Evolutionary conservation across 2,329 filamentous ascomycete species (phyloP), one percentile per base, ranked within the genome.

Genomic region (Cryphonectria parasitica): DNA sequence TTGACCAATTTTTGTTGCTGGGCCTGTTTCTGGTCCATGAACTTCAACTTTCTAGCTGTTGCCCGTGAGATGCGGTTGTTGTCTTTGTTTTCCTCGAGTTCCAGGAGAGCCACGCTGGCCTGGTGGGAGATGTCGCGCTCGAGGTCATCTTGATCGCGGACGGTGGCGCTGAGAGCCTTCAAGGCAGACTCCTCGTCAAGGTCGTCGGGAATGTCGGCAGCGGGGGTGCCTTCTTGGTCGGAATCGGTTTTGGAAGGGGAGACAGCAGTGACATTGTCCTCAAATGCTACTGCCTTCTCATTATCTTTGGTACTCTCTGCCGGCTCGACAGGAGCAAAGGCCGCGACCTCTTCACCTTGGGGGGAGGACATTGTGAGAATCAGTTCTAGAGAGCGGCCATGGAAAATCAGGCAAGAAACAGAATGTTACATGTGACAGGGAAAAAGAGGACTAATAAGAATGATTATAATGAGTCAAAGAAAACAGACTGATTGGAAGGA

Each of bases 131-230:
- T 97, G 77, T 97, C 94, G 73, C 94, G 88, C 80, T 98, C 95
- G 28, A 98, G 83, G 71, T 98, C 95, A 82, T 95, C 91, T 79
- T 98, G 95, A 76, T 97, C 90, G 70, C 93, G 90, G 31, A 96
- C 89, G 70, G 90, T 86, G 66, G 90, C 87, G 5, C 91, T 90
- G 56, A 94, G 82, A 60, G 87, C 87, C 70, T 85, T 84, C 39
- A 94, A 82, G 28, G 87, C 86, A 66, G 85, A 84, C 58, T 87
- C 86, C 76, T 92, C 90, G 73, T 89, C 88, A 70, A 86, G 78
- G 6, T 77, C 64, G 28, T 71, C 61, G 13, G 66, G 17, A 19
- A 43, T 60, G 8, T 71, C 69, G 19, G 36, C 54, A 39, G 67
- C 65, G 19, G 71, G 54, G 39, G 45, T 69, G 11, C 28, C 56